Conservation (phyloP, 1,139 yeast species). For the Debaryomyces singareniensis region DNA sequence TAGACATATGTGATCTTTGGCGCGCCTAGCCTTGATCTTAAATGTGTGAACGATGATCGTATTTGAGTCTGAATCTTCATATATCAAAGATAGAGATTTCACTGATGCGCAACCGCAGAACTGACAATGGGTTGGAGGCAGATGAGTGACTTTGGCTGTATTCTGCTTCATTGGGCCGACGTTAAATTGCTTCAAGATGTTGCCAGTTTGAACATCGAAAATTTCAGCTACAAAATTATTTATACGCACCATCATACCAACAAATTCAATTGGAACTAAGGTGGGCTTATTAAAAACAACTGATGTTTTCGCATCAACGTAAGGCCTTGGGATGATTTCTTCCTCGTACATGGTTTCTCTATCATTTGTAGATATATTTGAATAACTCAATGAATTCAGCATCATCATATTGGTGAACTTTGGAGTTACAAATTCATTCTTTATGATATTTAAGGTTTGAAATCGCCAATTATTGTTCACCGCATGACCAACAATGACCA, state of each 20-base stretch:
- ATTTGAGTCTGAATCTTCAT: slow-evolving; percentile 53
- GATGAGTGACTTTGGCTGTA: slow-evolving; percentile 64
- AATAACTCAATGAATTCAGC: slow-evolving; percentile 15
- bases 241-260: slow-evolving; percentile 64
- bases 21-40: slow-evolving; percentile 58
- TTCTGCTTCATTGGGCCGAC: slow-evolving; percentile 61
- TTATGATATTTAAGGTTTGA: slow-evolving; percentile 41
- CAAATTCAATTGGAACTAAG: slow-evolving; percentile 52
- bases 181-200: slow-evolving; percentile 45
- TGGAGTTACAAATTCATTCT: slow-evolving; percentile 35
- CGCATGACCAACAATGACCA: slow-evolving; percentile 55
- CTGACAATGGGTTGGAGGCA: slow-evolving; percentile 80
- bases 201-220: slow-evolving; percentile 75
- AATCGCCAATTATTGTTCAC: slow-evolving; percentile 65
- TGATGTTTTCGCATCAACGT: slow-evolving; percentile 9
- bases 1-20: slow-evolving; percentile 74
- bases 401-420: slow-evolving; percentile 8
- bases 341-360: neutral
- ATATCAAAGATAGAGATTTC: slow-evolving; percentile 62
- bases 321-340: neutral
- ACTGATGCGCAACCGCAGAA: slow-evolving; percentile 89
- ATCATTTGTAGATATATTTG: slow-evolving; percentile 5
- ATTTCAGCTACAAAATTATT: slow-evolving; percentile 51
- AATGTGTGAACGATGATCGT: slow-evolving; percentile 68
- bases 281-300: slow-evolving; percentile 22